phyloP scores from a whole-genome alignment of 2,329 filamentous ascomycete genomes.

The Fusarium incarnatum region DNA sequence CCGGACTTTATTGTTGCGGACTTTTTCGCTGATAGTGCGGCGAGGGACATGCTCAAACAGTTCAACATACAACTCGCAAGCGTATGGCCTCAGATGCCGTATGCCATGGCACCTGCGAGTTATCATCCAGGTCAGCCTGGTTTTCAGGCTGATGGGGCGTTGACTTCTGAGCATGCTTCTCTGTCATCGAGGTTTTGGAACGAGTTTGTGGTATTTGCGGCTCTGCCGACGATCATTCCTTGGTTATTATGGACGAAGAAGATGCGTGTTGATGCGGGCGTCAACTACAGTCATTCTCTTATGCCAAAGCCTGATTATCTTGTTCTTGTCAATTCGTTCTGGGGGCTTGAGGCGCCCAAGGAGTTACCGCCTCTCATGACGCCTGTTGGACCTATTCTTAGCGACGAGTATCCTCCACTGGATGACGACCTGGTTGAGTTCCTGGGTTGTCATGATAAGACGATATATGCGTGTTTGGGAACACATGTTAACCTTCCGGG shows the following conservation, averaged over 20 bases:
- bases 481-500: slow-evolving; percentile 54
- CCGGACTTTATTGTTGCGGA: slow-evolving; percentile 58
- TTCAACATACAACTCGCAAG: slow-evolving; percentile 54
- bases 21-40: slow-evolving; percentile 57
- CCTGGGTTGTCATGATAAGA: slow-evolving; percentile 46
- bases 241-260: slow-evolving; percentile 47
- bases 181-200: slow-evolving; percentile 53
- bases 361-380: slow-evolving; percentile 56
- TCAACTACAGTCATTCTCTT: slow-evolving; percentile 47
- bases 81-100: slow-evolving; percentile 57
- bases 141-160: slow-evolving; percentile 53
- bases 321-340: slow-evolving; percentile 58
- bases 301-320: slow-evolving; percentile 56
- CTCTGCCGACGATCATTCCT: slow-evolving; percentile 47
- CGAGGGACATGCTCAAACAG: slow-evolving; percentile 54
- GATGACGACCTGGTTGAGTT: slow-evolving; percentile 47
- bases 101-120: slow-evolving; percentile 50
- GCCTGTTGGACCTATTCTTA: slow-evolving; percentile 56
- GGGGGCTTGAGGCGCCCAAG: slow-evolving; percentile 56
- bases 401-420: slow-evolving; percentile 51
- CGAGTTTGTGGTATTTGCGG: slow-evolving; percentile 49
- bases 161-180: slow-evolving; percentile 55
- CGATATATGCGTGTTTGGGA: slow-evolving; percentile 56
- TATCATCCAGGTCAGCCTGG: slow-evolving; percentile 58
- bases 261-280: slow-evolving; percentile 52